Base-by-base conservation (phyloP, 176 grass and related monocot genomes). In the Urochloa ruziziensis region DNA sequence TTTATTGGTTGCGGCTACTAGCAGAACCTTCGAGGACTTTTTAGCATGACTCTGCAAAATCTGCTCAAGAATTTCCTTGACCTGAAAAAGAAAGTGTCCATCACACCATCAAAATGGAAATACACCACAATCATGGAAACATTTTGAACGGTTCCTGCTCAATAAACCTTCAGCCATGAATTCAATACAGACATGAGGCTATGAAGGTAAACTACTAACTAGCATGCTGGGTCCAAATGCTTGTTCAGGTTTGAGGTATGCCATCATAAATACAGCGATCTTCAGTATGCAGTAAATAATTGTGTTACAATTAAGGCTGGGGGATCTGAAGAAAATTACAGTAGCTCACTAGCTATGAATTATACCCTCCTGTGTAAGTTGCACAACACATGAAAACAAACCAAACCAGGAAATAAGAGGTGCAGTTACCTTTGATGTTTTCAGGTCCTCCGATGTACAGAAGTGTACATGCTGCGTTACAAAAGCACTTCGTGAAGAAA, bases 361-460 rank as follows among this genome's bases (percentile, higher is more conserved):
- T 18, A 54, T 40, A 16, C 47, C 24, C 47, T 53, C 62, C 7
- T 63, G 32, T 16, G 15, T 71, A 72, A 18, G 0, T 15, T 73
- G 56, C 32, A 52, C 2, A 7, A n/a, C 3, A 9, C 66, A 39
- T 40, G 24, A 72, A 40, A 23, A 2, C 17, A 14, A 69, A 63
- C 15, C 15, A 54, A 77, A 63, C 44, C 49, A 73, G 67, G 4
- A 60, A 62, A 69, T 12, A 59, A 40, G 12, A 62, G 1, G 44
- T 52, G 46, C 5, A 86, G n/a, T 34, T 91, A 97, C 95, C 92
- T 94, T 92, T n/a, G 67, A 46, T 83, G 86, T 56, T 77, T 93
- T 89, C 47, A 81, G 70, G 24, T 91, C 71, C 65, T 90, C 61
- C 32, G 59, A 75, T 59, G 72, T 2, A 83, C 80, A 91, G 4